Conservation (phyloP, 805 yeast species). For the Candida succiphila region DNA sequence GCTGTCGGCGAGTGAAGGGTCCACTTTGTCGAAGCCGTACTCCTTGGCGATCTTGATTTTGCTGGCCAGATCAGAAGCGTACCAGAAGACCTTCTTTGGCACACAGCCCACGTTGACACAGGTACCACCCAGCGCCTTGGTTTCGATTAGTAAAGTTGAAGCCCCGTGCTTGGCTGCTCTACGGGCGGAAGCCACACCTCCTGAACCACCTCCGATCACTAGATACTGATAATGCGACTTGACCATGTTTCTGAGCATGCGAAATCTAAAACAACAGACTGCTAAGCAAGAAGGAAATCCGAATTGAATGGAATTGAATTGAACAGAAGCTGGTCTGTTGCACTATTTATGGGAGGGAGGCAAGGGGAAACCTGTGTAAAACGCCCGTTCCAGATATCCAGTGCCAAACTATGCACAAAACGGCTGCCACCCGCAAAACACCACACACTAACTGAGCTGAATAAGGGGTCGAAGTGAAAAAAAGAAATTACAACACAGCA, state of each 20-base stretch:
- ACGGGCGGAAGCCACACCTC: slow-evolving; percentile 98
- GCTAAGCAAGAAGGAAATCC: too few species aligned
- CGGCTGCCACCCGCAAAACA: too few species aligned
- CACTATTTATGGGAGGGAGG: too few species aligned
- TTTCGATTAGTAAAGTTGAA: slow-evolving; percentile 73
- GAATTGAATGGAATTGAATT: too few species aligned
- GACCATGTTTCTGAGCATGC: slow-evolving; percentile 21
- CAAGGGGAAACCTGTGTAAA: too few species aligned
- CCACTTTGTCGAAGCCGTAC: slow-evolving; percentile 66
- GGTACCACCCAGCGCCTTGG: slow-evolving; percentile 86
- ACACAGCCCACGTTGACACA: slow-evolving; percentile 99
- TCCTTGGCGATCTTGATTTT: slow-evolving; percentile 65
- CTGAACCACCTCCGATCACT: slow-evolving; percentile 98
- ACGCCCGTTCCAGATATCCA: too few species aligned
- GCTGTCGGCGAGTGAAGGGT: slow-evolving; percentile 39
- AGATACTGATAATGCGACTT: slow-evolving; percentile 71
- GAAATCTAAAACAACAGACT: background rate
- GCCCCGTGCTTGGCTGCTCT: slow-evolving; percentile 94
- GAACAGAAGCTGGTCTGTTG: too few species aligned
- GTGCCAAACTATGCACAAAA: too few species aligned
- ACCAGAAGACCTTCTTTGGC: slow-evolving; percentile 99
- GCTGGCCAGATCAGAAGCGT: slow-evolving; percentile 83
- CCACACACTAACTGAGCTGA: too few species aligned
- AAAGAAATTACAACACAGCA: too few species aligned
- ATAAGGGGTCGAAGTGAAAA: too few species aligned